A percentile compares a stretch with the other conserved stretches of the same genome.
Conservation (phyloP, 805 yeast species). For the Sugiyamaella mastotermitis region DNA sequence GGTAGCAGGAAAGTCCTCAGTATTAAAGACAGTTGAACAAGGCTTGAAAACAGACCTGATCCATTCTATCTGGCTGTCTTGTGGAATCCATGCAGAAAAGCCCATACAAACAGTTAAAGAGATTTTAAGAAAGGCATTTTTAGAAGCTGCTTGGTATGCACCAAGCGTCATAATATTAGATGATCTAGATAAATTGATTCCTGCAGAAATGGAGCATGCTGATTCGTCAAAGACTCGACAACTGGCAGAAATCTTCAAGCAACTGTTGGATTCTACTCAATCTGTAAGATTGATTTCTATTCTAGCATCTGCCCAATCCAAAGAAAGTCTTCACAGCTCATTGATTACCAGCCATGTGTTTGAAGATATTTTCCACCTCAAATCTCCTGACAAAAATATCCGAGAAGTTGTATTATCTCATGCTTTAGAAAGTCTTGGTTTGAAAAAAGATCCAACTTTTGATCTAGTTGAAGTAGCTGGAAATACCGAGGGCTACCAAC, state of each 20-base stretch:
- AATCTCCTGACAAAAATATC: conserved; percentile 62
- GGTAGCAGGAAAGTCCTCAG: conserved; percentile 75
- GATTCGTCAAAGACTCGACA: conserved; percentile 61
- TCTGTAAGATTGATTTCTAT: conserved; percentile 44
- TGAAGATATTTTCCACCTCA: conserved; percentile 54
- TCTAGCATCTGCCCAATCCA: conserved; percentile 57
- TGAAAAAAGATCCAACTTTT: conserved; percentile 36
- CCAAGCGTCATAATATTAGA: conserved; percentile 75
- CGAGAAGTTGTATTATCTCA: conserved; percentile 44
- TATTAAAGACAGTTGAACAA: conserved; percentile 39
- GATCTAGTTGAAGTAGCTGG: conserved; percentile 45
- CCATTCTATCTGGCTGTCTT: conserved; percentile 43
- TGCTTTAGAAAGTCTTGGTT: conserved; percentile 33
- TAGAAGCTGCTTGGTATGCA: conserved; percentile 62
- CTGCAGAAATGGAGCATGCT: conserved; percentile 56
- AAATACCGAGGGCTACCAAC: conserved; percentile 86
- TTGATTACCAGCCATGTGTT: conserved; percentile 65
- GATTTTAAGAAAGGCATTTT: conserved; percentile 39
- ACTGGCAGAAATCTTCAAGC: conserved; percentile 54
- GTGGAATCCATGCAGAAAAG: conserved; percentile 55
- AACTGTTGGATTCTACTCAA: conserved; percentile 37
- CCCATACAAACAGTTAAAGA: conserved; percentile 38
- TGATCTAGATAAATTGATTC: conserved; percentile 65
- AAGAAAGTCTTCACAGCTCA: conserved; percentile 55
- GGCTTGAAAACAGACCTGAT: conserved; percentile 36